Evolutionary conservation across 805 yeast species (phyloP).

Genomic region (Yamadazyma tumulicola): DNA sequence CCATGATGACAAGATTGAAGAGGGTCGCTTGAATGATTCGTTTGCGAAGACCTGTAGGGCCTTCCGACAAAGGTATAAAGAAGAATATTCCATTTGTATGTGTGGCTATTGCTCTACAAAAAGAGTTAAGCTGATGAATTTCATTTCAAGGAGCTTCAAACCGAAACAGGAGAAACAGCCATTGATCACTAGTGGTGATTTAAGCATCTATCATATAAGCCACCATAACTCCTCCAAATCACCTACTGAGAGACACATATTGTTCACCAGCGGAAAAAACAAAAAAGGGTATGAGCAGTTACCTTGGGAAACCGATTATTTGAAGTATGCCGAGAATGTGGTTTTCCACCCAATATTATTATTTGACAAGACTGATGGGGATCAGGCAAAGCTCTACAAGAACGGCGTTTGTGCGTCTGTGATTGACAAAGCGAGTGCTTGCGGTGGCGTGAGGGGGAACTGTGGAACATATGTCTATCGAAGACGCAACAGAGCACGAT

Average conservation of each 20-base stretch:
- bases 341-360: too few species aligned
- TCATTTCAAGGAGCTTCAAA: neutral
- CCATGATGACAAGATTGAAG: slow-evolving; percentile 25
- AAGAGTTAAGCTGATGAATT: neutral
- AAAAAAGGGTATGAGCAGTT: neutral
- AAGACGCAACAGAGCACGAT: neutral
- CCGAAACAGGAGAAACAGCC: neutral
- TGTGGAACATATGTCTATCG: neutral
- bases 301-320: neutral
- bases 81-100: slow-evolving; percentile 3
- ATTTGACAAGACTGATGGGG: neutral
- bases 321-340: neutral
- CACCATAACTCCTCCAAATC: neutral
- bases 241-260: neutral
- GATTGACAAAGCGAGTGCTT: neutral
- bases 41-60: slow-evolving; percentile 14
- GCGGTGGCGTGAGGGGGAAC: neutral
- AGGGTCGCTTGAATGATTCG: slow-evolving; percentile 13
- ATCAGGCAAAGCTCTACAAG: neutral
- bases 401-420: neutral
- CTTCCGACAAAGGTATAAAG: neutral
- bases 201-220: neutral
- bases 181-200: too few species aligned
- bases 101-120: slow-evolving; percentile 3
- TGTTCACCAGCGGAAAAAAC: neutral